phyloP scores from a whole-genome alignment of 768 basidiomycete genomes.

The Agrocybe pediades region DNA sequence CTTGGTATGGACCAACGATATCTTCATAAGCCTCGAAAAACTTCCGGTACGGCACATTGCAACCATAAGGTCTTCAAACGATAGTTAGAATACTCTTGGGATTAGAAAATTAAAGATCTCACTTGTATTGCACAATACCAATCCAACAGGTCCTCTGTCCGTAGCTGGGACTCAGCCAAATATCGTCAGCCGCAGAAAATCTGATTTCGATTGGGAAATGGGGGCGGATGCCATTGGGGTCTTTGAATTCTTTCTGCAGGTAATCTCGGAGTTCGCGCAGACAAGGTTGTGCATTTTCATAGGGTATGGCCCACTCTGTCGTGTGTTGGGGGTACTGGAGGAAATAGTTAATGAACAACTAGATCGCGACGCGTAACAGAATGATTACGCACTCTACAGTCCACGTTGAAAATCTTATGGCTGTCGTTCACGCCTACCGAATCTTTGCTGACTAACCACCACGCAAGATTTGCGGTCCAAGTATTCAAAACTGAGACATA shows the following conservation, averaged over 20 bases:
- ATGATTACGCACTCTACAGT: conserved; percentile 79
- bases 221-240: conserved; percentile 76
- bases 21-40: conserved; percentile 78
- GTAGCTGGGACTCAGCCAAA: conserved; percentile 91
- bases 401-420: conserved; percentile 87
- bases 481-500: conserved; percentile 64
- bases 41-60: conserved; percentile 77
- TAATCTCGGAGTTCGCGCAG: conserved; percentile 72
- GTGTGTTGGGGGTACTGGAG: conserved; percentile 93
- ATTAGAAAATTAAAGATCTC: conserved; percentile 27
- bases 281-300: conserved; percentile 62
- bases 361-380: conserved; percentile 2
- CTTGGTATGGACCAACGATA: conserved; percentile 68
- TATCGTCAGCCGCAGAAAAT: conserved; percentile 85
- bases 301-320: conserved; percentile 93
- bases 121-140: conserved; percentile 98
- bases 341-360: conserved; percentile 22
- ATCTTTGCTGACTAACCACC: conserved; percentile 63
- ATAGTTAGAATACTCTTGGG: neutral
- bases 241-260: conserved; percentile 64
- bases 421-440: conserved; percentile 75
- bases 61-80: conserved; percentile 76
- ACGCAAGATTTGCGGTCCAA: conserved; percentile 61
- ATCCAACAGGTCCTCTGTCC: conserved; percentile 87
- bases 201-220: conserved; percentile 95